These are phyloP conservation scores for Saxophila tyrrhenica DNA, from an alignment of 495 filamentous ascomycete species.

Conservation along the genomic window DNA sequence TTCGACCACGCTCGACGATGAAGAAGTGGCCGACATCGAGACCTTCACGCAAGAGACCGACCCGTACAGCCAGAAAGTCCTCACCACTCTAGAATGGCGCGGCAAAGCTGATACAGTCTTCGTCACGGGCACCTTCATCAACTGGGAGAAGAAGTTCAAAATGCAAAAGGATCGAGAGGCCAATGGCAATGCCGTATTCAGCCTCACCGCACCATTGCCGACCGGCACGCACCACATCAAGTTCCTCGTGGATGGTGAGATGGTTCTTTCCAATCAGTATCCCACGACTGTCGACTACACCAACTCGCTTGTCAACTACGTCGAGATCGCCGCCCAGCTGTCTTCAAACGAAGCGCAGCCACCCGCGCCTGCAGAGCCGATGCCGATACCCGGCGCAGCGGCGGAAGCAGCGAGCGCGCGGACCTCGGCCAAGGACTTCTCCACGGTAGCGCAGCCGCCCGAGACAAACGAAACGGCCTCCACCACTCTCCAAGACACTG, in stretches of 20 bases:
- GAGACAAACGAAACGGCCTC: not conserved
- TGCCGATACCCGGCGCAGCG: conserved; percentile 13
- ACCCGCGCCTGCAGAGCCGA: conserved; percentile 10
- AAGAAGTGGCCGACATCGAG: conserved; percentile 59
- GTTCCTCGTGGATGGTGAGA: conserved; percentile 88
- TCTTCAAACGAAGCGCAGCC: not conserved
- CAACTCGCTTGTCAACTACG: conserved; percentile 93
- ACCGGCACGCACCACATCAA: conserved; percentile 94
- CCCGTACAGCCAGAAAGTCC: conserved; percentile 53
- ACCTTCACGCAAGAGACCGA: conserved; percentile 41
- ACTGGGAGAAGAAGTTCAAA: conserved; percentile 85
- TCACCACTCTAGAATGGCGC: conserved; percentile 73
- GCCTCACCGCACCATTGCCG: conserved; percentile 64
- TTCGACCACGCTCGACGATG: conserved; percentile 63
- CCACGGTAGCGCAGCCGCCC: conserved; percentile 1
- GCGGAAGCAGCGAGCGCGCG: not conserved
- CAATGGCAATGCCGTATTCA: conserved; percentile 40
- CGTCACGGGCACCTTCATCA: conserved; percentile 91
- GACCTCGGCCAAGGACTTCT: not conserved
- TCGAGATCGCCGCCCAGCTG: conserved; percentile 51
- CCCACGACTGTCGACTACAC: conserved; percentile 95
- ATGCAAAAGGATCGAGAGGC: conserved; percentile 49
- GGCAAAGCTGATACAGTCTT: conserved; percentile 75
- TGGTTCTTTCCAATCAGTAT: conserved; percentile 73
- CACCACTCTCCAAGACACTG: not conserved